Conservation (phyloP, 257 asterid species). For the Nicotiana sylvestris region DNA sequence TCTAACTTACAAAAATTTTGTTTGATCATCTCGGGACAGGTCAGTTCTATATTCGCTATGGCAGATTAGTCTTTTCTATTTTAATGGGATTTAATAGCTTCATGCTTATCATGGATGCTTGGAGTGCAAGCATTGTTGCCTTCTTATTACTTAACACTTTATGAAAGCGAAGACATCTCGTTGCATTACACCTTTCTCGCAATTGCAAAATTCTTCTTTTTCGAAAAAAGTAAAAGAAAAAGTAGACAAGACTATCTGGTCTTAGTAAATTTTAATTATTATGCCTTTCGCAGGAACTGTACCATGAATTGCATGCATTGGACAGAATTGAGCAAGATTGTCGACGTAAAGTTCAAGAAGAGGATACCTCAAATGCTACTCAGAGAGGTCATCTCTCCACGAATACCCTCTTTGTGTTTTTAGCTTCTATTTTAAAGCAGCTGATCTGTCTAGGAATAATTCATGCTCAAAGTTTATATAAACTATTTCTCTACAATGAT, state of each 20-base stretch:
- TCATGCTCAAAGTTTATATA: not conserved
- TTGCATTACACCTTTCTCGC: no score
- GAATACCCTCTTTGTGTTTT: not conserved
- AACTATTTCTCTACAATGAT: not conserved
- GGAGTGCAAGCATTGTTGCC: no score
- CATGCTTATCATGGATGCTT: no score
- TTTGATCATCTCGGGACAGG: no score
- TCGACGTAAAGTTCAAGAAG: constrained; percentile 83
- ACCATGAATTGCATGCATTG: constrained; percentile 94
- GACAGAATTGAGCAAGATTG: constrained; percentile 94
- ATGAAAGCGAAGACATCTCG: no score
- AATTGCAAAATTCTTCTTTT: no score
- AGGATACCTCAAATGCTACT: constrained; percentile 54
- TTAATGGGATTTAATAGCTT: no score
- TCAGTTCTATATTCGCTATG: no score
- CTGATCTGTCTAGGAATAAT: not conserved
- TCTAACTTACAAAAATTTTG: no score
- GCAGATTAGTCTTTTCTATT: no score
- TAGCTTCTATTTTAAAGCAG: not conserved
- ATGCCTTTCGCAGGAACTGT: constrained; percentile 66
- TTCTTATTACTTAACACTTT: no score
- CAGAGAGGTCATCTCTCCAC: constrained; percentile 48
- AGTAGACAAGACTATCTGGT: not conserved
- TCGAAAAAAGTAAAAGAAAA: no score
- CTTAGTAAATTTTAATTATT: not conserved